Percentiles rank a stretch among this genome's conserved stretches.
Conservation (phyloP, 805 yeast species). For the Maudiozyma turicensis region DNA sequence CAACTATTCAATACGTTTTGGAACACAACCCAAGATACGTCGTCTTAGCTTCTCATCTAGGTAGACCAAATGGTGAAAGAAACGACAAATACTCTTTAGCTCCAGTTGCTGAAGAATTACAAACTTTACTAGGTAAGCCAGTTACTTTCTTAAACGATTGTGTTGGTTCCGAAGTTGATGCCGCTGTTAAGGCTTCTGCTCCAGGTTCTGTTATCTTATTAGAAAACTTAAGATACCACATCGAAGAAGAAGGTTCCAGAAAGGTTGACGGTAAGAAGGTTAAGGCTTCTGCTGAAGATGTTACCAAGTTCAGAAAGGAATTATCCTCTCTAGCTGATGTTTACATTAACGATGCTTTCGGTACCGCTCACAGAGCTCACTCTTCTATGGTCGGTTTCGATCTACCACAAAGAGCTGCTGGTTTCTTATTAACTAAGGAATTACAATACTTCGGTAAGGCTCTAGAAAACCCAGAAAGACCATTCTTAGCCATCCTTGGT, state of each 20-base stretch:
- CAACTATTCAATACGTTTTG: slow-evolving; percentile 92
- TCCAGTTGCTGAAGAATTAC: slow-evolving; percentile 89
- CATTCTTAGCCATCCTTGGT: slow-evolving; percentile 96
- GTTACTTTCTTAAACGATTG: slow-evolving; percentile 82
- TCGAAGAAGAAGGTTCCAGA: slow-evolving; percentile 91
- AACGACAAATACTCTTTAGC: slow-evolving; percentile 79
- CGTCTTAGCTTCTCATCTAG: slow-evolving; percentile 92
- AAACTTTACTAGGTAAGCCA: slow-evolving; percentile 58
- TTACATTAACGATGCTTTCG: slow-evolving; percentile 96
- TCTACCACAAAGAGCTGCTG: slow-evolving; percentile 93
- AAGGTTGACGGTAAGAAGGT: slow-evolving; percentile 88
- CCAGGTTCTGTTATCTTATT: slow-evolving; percentile 80
- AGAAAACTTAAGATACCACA: slow-evolving; percentile 97
- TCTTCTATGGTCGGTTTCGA: slow-evolving; percentile 98
- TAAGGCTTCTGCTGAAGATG: slow-evolving; percentile 82
- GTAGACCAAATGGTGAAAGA: slow-evolving; percentile 96
- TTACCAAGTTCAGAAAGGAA: slow-evolving; percentile 78
- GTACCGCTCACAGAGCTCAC: slow-evolving; percentile 99
- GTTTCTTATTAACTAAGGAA: slow-evolving; percentile 97
- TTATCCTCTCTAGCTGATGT: slow-evolving; percentile 93
- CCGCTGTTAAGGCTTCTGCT: slow-evolving; percentile 61
- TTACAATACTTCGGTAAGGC: slow-evolving; percentile 96
- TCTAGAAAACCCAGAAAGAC: slow-evolving; percentile 94
- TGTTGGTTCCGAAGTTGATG: slow-evolving; percentile 87
- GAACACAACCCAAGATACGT: slow-evolving; percentile 87